Base-by-base conservation (phyloP, 2,329 filamentous ascomycete species). In the Malbranchea cinnamomea region DNA sequence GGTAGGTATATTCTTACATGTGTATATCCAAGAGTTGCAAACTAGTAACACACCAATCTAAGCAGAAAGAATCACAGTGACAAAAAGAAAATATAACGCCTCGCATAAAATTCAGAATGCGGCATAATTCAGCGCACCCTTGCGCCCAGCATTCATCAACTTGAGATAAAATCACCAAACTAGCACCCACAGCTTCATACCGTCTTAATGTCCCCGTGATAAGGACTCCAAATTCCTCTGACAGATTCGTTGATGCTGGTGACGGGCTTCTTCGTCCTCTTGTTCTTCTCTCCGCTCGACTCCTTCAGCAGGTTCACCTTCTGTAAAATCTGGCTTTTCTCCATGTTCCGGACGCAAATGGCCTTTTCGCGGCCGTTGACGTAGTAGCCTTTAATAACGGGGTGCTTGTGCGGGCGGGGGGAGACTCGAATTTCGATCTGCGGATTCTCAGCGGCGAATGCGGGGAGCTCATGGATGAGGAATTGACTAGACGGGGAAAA, bases 371-470 rank as follows among this genome's bases (percentile, higher is more conserved):
- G 68, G 38, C 87, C 85, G 54, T 94, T 95, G 64, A 95, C 82
- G 60, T 92, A 98, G 56, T 82, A 71, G 34, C 83, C 89, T 45
- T 78, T 74, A 46, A 98, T 73, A 38, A 93, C 72, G 21, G 89
- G 89, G 57, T 95, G 87, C 50, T 79, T 79, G 44, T 74, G 66
- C n/a, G 85, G 87, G 42, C 85, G 77, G 11, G 87, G 89, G 22
- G 85, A 91, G 36, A 98, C 74, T 47, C 73, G 74, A 59, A 98
- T 82, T 61, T 95, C 85, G 64, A 95, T 75, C 54, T 82, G 71
- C 17, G 87, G 84, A 59, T 94, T 81, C 45, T 68, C 62, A 43
- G 71, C 63, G 32, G 85, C 85, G 60, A 98, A 94, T 41, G 67
- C 60, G 28, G 77, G 65, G 34, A 94, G 77, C 23, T 71, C 63